Evolutionary conservation across 176 grass and related monocot species (phyloP).

Genomic region (Bolboschoenus planiculmis): DNA sequence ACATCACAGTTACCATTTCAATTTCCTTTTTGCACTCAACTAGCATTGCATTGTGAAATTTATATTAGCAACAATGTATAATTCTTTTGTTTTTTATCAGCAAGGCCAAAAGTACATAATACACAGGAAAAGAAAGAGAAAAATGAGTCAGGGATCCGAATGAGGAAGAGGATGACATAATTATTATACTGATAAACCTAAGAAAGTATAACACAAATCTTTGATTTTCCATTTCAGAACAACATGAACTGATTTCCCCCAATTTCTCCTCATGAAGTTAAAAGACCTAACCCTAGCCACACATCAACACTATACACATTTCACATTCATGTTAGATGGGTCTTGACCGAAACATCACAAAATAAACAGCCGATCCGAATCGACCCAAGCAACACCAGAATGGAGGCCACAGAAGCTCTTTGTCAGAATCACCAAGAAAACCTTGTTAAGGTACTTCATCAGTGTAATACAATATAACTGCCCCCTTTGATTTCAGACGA

Average conservation of each 20-base stretch:
- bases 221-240: slow-evolving; percentile 33
- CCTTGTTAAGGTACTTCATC: not conserved
- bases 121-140: slow-evolving; percentile 2
- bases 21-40: not conserved
- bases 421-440: slow-evolving; percentile 1
- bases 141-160: slow-evolving; percentile 11
- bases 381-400: not conserved
- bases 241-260: slow-evolving; percentile 15
- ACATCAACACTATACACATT: slow-evolving; percentile 30
- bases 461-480: not conserved
- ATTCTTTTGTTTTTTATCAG: not conserved
- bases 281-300: slow-evolving; percentile 13
- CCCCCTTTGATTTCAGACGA: not conserved
- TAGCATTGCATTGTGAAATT: not conserved
- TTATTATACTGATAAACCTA: slow-evolving; percentile 28
- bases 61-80: slow-evolving; percentile 33
- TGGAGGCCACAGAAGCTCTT: not conserved
- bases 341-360: slow-evolving; percentile 9
- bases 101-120: slow-evolving; percentile 28
- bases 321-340: slow-evolving; percentile 17
- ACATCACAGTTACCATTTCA: not conserved
- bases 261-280: slow-evolving; percentile 19
- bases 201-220: slow-evolving; percentile 26
- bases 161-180: slow-evolving; percentile 14
- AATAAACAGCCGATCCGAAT: slow-evolving; percentile 1